Conservation (phyloP, 805 yeast genomes). For the Monosporozyma unispora region DNA sequence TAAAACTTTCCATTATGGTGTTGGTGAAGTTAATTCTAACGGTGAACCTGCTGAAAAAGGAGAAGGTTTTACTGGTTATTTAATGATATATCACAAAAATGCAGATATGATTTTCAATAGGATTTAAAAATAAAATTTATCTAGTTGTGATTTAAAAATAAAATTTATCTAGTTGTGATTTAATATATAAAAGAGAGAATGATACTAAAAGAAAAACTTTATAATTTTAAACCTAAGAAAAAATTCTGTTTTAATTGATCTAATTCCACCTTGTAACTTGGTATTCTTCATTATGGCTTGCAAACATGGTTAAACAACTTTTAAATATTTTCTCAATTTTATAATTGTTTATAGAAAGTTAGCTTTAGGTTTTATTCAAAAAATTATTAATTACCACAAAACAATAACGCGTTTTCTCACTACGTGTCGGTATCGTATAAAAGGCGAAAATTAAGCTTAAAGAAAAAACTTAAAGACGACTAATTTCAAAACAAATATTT, state of each 20-base stretch:
- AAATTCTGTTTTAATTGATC: too few relatives aligned
- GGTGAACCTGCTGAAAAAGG: constrained; percentile 26
- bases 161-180: too few relatives aligned
- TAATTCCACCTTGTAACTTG: too few relatives aligned
- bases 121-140: neutral
- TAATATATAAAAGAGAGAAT: too few relatives aligned
- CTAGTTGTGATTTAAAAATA: neutral
- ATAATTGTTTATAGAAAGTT: neutral
- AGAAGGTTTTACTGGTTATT: constrained; percentile 23
- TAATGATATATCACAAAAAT: constrained; percentile 22
- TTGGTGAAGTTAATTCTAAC: constrained; percentile 21
- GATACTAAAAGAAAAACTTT: too few relatives aligned
- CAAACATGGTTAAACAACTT: too few relatives aligned
- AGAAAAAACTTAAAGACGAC: neutral
- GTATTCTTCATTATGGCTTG: too few relatives aligned
- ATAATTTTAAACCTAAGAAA: too few relatives aligned
- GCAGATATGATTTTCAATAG: neutral
- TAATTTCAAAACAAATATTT: neutral
- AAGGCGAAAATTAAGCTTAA: neutral
- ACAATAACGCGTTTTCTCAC: neutral
- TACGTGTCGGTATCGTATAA: neutral
- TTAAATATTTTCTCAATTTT: too few relatives aligned
- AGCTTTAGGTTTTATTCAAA: neutral
- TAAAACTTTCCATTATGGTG: constrained; percentile 22
- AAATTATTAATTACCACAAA: neutral